Evolutionary conservation across 2,329 filamentous ascomycete genomes (phyloP).

Genomic region (Arachnomyces sp.): DNA sequence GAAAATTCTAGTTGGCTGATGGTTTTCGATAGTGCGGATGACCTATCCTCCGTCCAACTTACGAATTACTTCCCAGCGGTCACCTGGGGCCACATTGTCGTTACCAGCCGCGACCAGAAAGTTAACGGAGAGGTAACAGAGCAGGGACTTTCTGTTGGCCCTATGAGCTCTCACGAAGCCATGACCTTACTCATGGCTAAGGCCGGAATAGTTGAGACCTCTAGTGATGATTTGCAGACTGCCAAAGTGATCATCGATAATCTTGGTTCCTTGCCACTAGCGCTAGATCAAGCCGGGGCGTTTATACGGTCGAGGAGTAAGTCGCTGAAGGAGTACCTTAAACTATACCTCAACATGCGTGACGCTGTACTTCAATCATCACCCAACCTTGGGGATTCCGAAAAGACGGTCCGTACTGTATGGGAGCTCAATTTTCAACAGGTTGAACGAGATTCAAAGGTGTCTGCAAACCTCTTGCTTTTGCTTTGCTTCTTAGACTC

Average conservation of each 20-base stretch:
- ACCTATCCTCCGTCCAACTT: slow-evolving; percentile 3
- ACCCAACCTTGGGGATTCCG: slow-evolving; percentile 4
- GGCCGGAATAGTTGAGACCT: slow-evolving; percentile 6
- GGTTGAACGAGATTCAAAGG: slow-evolving; percentile 8
- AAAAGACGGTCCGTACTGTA: slow-evolving; percentile 11
- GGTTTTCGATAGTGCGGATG: slow-evolving; percentile 16
- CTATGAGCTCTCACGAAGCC: slow-evolving; percentile 5
- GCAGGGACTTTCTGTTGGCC: slow-evolving; percentile 4
- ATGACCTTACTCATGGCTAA: slow-evolving; percentile 8
- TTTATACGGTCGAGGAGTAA: slow-evolving; percentile 10
- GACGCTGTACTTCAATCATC: slow-evolving; percentile 6
- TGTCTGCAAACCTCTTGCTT: slow-evolving; percentile 8
- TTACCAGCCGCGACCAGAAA: slow-evolving; percentile 7
- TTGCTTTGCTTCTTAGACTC: slow-evolving; percentile 13
- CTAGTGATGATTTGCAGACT: slow-evolving; percentile 4
- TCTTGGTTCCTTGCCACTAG: slow-evolving; percentile 12
- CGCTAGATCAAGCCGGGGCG: slow-evolving; percentile 14
- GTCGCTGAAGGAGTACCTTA: slow-evolving; percentile 10
- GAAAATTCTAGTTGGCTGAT: slow-evolving; percentile 13
- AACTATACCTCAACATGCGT: slow-evolving; percentile 6
- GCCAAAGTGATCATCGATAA: slow-evolving; percentile 6
- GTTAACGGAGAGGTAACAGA: slow-evolving; percentile 3
- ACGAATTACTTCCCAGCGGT: slow-evolving; percentile 4
- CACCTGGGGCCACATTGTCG: slow-evolving; percentile 6
- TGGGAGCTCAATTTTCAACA: slow-evolving; percentile 13